Base-by-base conservation (phyloP, 2,329 filamentous ascomycete species). In the Trichoderma simmonsii region DNA sequence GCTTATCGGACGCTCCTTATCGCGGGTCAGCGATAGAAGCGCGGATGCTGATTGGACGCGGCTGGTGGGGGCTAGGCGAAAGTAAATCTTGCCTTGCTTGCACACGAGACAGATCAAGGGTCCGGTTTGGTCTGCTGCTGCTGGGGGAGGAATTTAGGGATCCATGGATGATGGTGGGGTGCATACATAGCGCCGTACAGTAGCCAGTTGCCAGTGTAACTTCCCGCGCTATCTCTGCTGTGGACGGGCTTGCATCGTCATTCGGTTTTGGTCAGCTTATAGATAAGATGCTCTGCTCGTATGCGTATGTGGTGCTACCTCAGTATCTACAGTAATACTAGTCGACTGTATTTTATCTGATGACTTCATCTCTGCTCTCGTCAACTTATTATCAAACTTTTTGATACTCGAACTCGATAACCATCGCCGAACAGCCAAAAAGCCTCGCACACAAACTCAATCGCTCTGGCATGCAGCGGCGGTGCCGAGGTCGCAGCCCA, bases 21-120 rank as follows among this genome's bases (percentile, higher is more conserved):
- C 60, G 48, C 60, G 51, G 68, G 68, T 71, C 68, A 71, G 60
- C 60, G 69, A 65, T 59, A 63, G 32, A 65, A 43, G n/a, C 34
- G n/a, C 48, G 21, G 26, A 12, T 36, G 18, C 51, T 24, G 12
- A 71, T 71, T 71, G 69, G 65, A 6, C 24, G 57, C 59, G 36
- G 36, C 36, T 36, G 51, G 26, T 30, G 64, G 64, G 63, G 63
- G 21, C 64, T 32, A 36, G 56, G 8, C 12, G 60, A 48, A 34
- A n/a, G 14, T 28, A 62, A 62, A 62, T 70, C 66, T 62, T 70
- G 34, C 34, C 12, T 36, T 36, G 34, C 34, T 36, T 36, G 66
- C 66, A 70, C 57, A 61, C 9, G 39, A 70, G 34, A 69, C 57
- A 69, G 66, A 70, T 70, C 56, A 51, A 56, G 39, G 66, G 21